A percentile compares a stretch with the other conserved stretches of the same genome.
These are phyloP conservation scores for Endocarpon pusillum DNA, from an alignment of 495 filamentous ascomycete species.

Conservation along the genomic window DNA sequence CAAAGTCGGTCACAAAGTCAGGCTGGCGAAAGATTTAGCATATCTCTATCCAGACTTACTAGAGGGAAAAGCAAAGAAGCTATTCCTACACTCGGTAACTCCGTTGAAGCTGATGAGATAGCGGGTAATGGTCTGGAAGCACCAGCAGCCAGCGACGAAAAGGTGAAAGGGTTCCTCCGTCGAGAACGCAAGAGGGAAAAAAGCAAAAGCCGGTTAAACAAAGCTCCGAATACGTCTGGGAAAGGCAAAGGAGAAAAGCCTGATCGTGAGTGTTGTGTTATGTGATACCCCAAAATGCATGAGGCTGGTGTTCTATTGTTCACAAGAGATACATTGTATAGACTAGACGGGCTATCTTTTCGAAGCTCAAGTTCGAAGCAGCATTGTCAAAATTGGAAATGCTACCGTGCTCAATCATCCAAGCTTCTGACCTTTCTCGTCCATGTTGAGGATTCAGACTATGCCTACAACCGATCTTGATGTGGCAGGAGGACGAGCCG, in stretches of 20 bases:
- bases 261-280: constrained; percentile 55
- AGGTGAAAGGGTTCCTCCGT: constrained; percentile 17
- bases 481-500: too few relatives aligned
- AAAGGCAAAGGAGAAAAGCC: constrained; percentile 30
- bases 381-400: too few relatives aligned
- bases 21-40: constrained; percentile 43
- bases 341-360: too few relatives aligned
- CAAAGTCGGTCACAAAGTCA: constrained; percentile 54
- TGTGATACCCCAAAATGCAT: too few relatives aligned
- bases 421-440: too few relatives aligned
- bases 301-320: too few relatives aligned
- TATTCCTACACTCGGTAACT: constrained; percentile 15
- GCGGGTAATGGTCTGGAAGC: constrained; percentile 14
- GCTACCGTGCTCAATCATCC: too few relatives aligned
- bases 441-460: too few relatives aligned
- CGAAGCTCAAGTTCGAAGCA: too few relatives aligned
- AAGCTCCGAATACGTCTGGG: constrained; percentile 29
- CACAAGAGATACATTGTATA: too few relatives aligned
- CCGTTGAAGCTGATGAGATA: constrained; percentile 14
- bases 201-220: constrained; percentile 18
- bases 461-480: too few relatives aligned
- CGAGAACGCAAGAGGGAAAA: constrained; percentile 15
- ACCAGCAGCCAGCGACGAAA: constrained; percentile 18
- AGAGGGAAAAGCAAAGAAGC: constrained; percentile 33
- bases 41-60: constrained; percentile 47